Conservation (phyloP, 306 rosid genomes). For the Malus sylvestris region DNA sequence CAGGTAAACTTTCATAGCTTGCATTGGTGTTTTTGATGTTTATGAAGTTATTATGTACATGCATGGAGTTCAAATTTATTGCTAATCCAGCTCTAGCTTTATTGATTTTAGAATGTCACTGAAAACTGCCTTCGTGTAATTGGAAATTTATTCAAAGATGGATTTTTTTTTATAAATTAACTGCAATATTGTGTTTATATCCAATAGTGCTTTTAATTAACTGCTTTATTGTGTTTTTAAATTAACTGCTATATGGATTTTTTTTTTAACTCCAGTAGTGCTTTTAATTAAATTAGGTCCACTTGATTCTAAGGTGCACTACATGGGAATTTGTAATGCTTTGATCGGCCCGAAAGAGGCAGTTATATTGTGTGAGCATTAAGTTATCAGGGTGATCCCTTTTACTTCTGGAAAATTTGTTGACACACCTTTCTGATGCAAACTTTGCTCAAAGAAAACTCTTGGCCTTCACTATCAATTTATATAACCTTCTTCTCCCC, state of each 20-base stretch:
- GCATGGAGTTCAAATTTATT: background rate
- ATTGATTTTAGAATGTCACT: constrained; percentile 3
- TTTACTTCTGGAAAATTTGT: background rate
- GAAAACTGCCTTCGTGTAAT: background rate
- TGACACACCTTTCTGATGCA: background rate
- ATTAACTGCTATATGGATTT: background rate
- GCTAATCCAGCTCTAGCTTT: constrained; percentile 10
- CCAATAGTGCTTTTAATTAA: too few species aligned
- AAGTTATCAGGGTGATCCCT: background rate
- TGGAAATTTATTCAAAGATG: background rate
- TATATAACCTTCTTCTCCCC: background rate
- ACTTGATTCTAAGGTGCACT: background rate
- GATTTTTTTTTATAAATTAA: background rate
- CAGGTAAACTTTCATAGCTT: constrained; percentile 45
- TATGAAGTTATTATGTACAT: constrained; percentile 1
- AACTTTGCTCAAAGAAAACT: background rate
- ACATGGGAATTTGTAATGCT: background rate
- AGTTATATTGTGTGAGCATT: background rate
- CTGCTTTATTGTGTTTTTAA: too few species aligned
- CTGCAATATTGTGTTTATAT: too few species aligned
- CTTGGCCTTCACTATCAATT: background rate
- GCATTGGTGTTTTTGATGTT: background rate
- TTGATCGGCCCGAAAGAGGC: background rate
- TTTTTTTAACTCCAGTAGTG: background rate
- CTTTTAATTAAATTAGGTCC: background rate